Evolutionary conservation across 768 basidiomycete genomes (phyloP), one percentile per base, ranked within the genome.

Genomic region (Panus rudis): DNA sequence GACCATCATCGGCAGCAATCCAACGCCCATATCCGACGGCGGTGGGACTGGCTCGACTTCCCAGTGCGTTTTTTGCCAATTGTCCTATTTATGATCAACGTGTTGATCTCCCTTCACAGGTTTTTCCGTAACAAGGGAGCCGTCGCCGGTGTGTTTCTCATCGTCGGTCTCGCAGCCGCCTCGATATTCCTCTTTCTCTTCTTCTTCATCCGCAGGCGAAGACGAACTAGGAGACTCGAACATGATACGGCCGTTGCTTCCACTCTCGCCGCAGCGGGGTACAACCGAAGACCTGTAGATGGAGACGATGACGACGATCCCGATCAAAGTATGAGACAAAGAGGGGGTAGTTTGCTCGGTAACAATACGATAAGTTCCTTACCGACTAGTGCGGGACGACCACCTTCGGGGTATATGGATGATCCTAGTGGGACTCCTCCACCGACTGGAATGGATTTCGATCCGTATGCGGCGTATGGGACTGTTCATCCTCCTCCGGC

Each of bases 111-210:
- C 26, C 20, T n/a, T 6, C 27, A 12, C 51, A 89, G 86, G 43
- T 98, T 96, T 67, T 93, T 94, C 63, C 61, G 62, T 39, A 88
- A 94, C 58, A 86, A 83, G 19, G 91, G 91, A 16, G 93, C 92
- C 10, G 92, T 97, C 3, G 84, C 84, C 1, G 94, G 88, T 34
- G 87, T 92, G 6, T 98, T 96, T 54, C 78, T 90, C 28, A 79
- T 92, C 13, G 87, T 93, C 14, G 93, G 92, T 22, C 71, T 98
- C 16, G 82, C 88, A 3, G 79, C 66, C 22, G 80, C 76, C 17
- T 78, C 72, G 37, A 88, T 78, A 42, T 54, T 79, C 30, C 67
- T 88, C 37, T 87, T 78, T 73, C 68, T 83, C 43, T 62, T 85
- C 51, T 86, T 88, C 57, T 81, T 77, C 39, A 58, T 85, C 42